Conservation (phyloP, 208 protist genomes). For the Trypanosoma mega region DNA sequence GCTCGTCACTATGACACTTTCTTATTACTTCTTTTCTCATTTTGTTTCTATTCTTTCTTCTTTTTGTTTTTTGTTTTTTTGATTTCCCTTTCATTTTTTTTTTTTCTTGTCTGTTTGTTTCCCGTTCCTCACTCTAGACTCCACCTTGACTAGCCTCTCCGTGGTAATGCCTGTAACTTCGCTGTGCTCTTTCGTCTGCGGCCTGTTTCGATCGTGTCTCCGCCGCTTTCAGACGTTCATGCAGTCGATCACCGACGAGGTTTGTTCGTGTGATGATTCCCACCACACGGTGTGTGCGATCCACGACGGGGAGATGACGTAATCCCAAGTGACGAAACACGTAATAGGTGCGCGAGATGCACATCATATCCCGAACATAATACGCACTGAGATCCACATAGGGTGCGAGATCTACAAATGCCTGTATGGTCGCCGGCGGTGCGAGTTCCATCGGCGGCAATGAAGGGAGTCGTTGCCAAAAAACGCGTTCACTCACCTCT, state of each 20-base stretch:
- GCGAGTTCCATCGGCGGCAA: conserved; percentile 33
- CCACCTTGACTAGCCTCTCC: too few relatives aligned
- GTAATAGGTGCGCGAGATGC: conserved; percentile 66
- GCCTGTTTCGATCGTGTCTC: conserved; percentile 4
- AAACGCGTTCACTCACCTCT: conserved; percentile 50
- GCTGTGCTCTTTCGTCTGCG: conserved; percentile 1
- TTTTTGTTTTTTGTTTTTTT: background rate
- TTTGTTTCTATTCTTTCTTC: background rate
- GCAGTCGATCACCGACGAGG: conserved; percentile 59
- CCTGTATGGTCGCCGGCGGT: conserved; percentile 19
- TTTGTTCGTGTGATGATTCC: conserved; percentile 83
- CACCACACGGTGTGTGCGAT: conserved; percentile 51
- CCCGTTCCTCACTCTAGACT: background rate
- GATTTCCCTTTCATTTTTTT: background rate
- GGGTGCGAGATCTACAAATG: conserved; percentile 45
- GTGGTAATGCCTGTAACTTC: background rate
- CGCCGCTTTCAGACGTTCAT: conserved; percentile 37
- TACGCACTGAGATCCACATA: conserved; percentile 65
- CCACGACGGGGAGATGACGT: conserved; percentile 76
- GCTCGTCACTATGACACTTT: background rate
- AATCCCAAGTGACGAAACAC: conserved; percentile 77
- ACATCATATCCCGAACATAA: conserved; percentile 56
- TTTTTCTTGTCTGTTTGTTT: background rate
- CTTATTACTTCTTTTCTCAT: background rate
- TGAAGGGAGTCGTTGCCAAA: conserved; percentile 44